A percentile compares a stretch with the other conserved stretches of the same genome.
Conservation (phyloP, 805 yeast species). For the Ogataea populi-albae region DNA sequence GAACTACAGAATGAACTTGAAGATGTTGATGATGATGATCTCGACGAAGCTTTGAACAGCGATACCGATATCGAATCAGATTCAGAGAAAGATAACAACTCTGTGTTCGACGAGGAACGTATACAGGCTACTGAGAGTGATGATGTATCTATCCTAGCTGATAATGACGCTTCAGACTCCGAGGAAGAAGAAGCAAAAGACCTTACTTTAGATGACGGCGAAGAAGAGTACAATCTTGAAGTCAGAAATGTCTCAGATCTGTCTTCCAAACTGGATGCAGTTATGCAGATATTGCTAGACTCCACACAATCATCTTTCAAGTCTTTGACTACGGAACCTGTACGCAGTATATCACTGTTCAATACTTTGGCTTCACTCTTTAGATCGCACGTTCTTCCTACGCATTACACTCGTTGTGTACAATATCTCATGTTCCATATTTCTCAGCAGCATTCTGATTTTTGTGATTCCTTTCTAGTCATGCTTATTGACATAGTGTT, state of each 20-base stretch:
- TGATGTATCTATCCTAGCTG: not conserved
- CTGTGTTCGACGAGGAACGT: too few relatives aligned
- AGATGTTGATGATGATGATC: constrained; percentile 74
- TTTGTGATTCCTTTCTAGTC: constrained; percentile 82
- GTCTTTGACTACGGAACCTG: constrained; percentile 49
- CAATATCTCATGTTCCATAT: constrained; percentile 81
- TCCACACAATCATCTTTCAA: constrained; percentile 50
- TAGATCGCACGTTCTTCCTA: constrained; percentile 80
- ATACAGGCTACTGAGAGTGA: too few relatives aligned
- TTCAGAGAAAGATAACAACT: too few relatives aligned
- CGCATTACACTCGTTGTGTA: constrained; percentile 85
- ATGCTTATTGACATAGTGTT: constrained; percentile 81
- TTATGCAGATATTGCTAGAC: constrained; percentile 56
- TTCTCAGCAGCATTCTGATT: constrained; percentile 76
- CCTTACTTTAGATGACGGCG: constrained; percentile 31
- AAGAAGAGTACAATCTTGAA: constrained; percentile 45
- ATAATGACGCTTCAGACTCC: not conserved
- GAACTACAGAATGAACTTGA: constrained; percentile 87
- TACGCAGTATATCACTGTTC: constrained; percentile 66
- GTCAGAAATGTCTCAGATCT: constrained; percentile 50
- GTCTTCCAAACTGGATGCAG: constrained; percentile 67
- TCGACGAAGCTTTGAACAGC: constrained; percentile 41
- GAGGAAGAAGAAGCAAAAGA: constrained; percentile 27
- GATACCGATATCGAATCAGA: constrained; percentile 34
- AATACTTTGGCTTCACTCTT: constrained; percentile 74